Evolutionary conservation across 495 filamentous ascomycete species (phyloP).

Genomic region (Aspergillus panamensis): DNA sequence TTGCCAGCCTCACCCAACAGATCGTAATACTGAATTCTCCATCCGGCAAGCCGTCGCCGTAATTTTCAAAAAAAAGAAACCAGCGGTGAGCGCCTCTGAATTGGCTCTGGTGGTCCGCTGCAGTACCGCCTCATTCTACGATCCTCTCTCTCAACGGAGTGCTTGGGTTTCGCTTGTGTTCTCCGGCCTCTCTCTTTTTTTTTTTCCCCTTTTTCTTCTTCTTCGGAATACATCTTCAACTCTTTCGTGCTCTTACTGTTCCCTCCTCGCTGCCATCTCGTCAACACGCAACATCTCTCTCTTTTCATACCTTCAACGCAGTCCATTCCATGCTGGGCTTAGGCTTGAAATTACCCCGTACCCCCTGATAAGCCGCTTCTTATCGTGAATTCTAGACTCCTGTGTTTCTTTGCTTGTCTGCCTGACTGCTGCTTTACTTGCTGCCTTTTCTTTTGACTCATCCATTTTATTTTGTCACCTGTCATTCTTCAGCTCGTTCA

Average conservation of each 20-base stretch:
- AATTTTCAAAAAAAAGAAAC: conserved; percentile 10
- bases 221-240: conserved; percentile 4
- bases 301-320: conserved; percentile 7
- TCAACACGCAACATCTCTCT: conserved; percentile 5
- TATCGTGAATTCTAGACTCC: conserved; percentile 24
- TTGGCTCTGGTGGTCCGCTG: conserved; percentile 19
- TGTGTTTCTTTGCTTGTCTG: neutral
- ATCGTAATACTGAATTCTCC: neutral
- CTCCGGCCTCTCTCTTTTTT: conserved; percentile 9
- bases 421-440: conserved; percentile 10
- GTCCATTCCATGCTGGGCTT: conserved; percentile 8
- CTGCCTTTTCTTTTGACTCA: conserved; percentile 14
- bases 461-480: neutral
- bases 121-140: conserved; percentile 25
- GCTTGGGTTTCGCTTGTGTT: conserved; percentile 1
- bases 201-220: conserved; percentile 6
- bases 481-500: conserved; percentile 1
- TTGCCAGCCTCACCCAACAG: neutral
- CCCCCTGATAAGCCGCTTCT: conserved; percentile 27
- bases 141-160: neutral
- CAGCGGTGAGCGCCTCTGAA: conserved; percentile 25
- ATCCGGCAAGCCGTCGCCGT: conserved; percentile 1
- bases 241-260: conserved; percentile 5
- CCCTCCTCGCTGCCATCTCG: neutral
- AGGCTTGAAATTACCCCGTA: conserved; percentile 12